Conservation (phyloP, 2,329 filamentous ascomycete genomes). For the Lasiodiplodia sp. region DNA sequence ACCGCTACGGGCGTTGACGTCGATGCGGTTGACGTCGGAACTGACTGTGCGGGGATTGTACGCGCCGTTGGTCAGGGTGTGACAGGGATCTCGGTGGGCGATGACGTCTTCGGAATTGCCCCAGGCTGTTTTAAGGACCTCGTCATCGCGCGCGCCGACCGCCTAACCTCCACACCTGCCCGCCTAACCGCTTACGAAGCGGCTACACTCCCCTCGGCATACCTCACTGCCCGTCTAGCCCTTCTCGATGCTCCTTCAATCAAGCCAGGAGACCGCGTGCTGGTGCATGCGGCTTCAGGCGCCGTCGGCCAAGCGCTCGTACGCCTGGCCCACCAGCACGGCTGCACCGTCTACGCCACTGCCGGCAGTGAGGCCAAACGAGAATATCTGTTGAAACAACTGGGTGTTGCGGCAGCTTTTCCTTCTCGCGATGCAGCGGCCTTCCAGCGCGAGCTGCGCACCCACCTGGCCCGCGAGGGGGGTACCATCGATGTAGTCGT, state of each 20-base stretch:
- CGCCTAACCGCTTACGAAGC: constrained; percentile 35
- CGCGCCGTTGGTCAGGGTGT: constrained; percentile 31
- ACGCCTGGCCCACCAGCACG: constrained; percentile 34
- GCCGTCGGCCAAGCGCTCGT: constrained; percentile 43
- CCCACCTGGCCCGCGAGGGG: constrained; percentile 32
- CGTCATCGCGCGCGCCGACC: neutral
- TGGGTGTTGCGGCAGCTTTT: constrained; percentile 41
- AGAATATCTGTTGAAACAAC: constrained; percentile 34
- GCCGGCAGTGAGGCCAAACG: constrained; percentile 38
- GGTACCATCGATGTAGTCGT: constrained; percentile 44
- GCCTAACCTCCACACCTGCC: neutral
- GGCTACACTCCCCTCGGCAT: constrained; percentile 34
- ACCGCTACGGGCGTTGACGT: constrained; percentile 31
- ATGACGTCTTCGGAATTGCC: constrained; percentile 16
- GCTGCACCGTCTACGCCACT: constrained; percentile 41
- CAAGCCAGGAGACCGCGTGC: constrained; percentile 33
- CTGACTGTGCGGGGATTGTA: constrained; percentile 34
- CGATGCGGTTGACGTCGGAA: constrained; percentile 5
- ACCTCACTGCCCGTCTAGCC: constrained; percentile 32
- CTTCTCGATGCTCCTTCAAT: constrained; percentile 32
- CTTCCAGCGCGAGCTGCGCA: constrained; percentile 38
- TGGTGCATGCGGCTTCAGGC: constrained; percentile 43
- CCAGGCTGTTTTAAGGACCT: neutral
- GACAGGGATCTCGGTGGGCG: constrained; percentile 12
- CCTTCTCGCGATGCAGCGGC: constrained; percentile 37